Evolutionary conservation across 345 rosid species (phyloP), one percentile per base, ranked within the genome.

Genomic region (Bruguiera sexangula): DNA sequence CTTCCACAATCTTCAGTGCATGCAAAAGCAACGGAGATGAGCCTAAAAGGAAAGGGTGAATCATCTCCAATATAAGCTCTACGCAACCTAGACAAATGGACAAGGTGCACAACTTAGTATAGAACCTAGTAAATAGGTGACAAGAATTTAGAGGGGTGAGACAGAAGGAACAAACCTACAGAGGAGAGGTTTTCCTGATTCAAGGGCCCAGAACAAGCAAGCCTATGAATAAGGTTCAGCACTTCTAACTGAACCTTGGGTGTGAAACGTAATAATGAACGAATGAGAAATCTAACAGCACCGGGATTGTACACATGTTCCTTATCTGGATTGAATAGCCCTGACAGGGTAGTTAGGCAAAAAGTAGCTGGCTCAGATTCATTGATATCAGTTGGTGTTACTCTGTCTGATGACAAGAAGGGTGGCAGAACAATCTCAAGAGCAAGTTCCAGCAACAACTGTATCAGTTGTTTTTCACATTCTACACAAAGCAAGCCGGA

Each of bases 151-250:
- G 29, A 56, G 31, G 29, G 24, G 9, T 18, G 30, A 5, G 29
- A 55, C 22, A 2, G 2, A 56, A 56, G 16, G 3, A 60, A 37
- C 97, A 75, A 82, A 95, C 99, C 99, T 73, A 88, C 78, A 55
- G 98, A 92, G 50, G 96, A 90, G 68, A 96, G 97, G 70, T 80
- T 89, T 88, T 96, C 98, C 86, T 92, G 89, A 84, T 96, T 96
- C 78, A 89, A 92, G 73, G 98, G 79, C 63, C 97, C 83, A 75
- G 93, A 86, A 68, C 86, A 88, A 74, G 98, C 96, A 82, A 96
- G 97, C 72, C 81, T 82, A 70, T 87, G 88, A 69, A 92, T 79
- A 62, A 96, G 89, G 76, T 75, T 82, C 81, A 96, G 85, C 77
- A 92, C 80, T 78, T 92, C 91, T 69, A 96, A 79, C 76, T 96